Percentiles rank a stretch among this genome's conserved stretches.
These are phyloP conservation scores for Aspergillus sp. DNA, from an alignment of 2,329 filamentous ascomycete genomes.

Conservation along the genomic window DNA sequence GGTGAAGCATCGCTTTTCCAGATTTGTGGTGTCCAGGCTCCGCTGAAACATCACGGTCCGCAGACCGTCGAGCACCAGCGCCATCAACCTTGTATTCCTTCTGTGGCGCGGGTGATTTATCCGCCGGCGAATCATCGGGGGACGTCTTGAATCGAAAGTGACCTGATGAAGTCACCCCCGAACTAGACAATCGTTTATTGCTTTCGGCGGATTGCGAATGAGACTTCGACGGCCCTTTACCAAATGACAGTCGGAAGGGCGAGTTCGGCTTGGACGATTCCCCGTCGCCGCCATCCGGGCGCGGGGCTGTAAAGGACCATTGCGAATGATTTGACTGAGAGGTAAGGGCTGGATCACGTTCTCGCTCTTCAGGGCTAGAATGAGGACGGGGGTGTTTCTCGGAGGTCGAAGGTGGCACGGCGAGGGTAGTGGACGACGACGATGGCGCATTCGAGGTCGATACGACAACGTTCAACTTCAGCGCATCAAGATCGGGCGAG, in stretches of 20 bases:
- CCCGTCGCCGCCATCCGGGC: constrained; percentile 17
- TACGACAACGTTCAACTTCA: constrained; percentile 16
- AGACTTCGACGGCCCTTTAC: constrained; percentile 21
- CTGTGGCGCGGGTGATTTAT: constrained; percentile 16
- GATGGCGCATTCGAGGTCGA: constrained; percentile 18
- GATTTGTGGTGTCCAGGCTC: constrained; percentile 28
- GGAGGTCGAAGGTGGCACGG: constrained; percentile 18
- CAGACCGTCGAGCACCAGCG: constrained; percentile 14
- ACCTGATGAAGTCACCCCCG: constrained; percentile 15
- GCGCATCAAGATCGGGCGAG: constrained; percentile 17
- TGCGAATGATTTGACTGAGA: constrained; percentile 24
- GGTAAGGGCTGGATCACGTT: constrained; percentile 15
- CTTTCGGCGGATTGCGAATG: constrained; percentile 17
- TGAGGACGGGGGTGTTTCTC: constrained; percentile 24
- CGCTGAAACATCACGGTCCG: constrained; percentile 21
- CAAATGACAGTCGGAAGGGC: constrained; percentile 32
- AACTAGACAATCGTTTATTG: constrained; percentile 25
- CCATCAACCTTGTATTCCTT: constrained; percentile 23
- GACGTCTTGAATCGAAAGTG: constrained; percentile 25
- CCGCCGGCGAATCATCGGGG: constrained; percentile 19
- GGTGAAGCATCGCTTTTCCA: constrained; percentile 49
- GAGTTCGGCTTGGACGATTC: constrained; percentile 28
- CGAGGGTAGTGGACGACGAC: constrained; percentile 24
- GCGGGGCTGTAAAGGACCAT: constrained; percentile 14
- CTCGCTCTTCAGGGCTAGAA: constrained; percentile 27